Conservation (phyloP, 345 rosid species). For the Leavenworthia alabamica region DNA sequence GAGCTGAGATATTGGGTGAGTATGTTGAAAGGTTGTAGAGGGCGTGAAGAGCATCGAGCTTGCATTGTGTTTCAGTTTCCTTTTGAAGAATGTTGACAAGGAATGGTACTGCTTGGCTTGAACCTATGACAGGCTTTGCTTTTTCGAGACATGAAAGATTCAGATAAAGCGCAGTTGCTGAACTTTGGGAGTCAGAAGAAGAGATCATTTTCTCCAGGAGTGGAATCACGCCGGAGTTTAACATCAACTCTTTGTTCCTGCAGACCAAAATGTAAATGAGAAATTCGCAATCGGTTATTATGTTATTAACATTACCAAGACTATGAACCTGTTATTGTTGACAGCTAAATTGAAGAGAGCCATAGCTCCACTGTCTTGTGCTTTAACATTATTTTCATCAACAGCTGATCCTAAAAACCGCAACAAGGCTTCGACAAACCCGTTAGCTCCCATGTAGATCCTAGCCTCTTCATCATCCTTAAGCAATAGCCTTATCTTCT, state of each 20-base stretch:
- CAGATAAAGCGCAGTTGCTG: conserved; percentile 85
- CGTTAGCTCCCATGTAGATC: conserved; percentile 76
- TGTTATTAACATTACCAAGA: neutral
- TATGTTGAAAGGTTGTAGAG: conserved; percentile 74
- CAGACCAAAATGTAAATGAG: conserved; percentile 3
- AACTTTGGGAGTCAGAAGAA: conserved; percentile 41
- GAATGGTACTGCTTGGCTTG: conserved; percentile 73
- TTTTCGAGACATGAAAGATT: conserved; percentile 77
- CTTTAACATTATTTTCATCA: conserved; percentile 34
- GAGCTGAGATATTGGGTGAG: conserved; percentile 49
- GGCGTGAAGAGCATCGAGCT: conserved; percentile 91
- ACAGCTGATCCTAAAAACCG: conserved; percentile 60
- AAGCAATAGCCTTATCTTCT: conserved; percentile 59
- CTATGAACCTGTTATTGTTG: conserved; percentile 81
- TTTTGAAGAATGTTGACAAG: conserved; percentile 53
- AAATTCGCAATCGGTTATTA: neutral
- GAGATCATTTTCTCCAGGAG: conserved; percentile 74
- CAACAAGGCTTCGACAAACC: conserved; percentile 72
- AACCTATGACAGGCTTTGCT: conserved; percentile 74
- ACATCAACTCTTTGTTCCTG: conserved; percentile 89
- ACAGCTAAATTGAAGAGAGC: conserved; percentile 94
- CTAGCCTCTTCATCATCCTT: conserved; percentile 96
- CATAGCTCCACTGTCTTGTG: conserved; percentile 83
- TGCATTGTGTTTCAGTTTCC: conserved; percentile 58
- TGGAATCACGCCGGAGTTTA: conserved; percentile 56